Conservation (phyloP, 2,329 filamentous ascomycete species). For the Phaeosphaeria sp. region DNA sequence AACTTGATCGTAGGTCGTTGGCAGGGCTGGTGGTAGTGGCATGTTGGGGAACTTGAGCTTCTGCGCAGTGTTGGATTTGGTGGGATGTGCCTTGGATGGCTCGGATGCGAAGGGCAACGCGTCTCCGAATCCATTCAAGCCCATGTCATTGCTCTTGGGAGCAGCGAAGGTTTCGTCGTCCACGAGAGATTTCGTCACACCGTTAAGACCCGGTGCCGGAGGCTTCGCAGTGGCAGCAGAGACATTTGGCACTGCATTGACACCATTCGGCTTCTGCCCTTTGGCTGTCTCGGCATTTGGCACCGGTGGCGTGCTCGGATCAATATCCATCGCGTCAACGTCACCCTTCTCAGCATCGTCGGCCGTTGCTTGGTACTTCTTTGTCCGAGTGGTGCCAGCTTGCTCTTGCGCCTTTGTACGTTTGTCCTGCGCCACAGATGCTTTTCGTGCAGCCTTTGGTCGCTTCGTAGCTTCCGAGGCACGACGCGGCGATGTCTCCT, state of each 20-base stretch:
- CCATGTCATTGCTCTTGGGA: slow-evolving; percentile 57
- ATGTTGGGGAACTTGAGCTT: slow-evolving; percentile 59
- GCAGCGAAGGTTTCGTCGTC: slow-evolving; percentile 58
- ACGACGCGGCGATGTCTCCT: slow-evolving; percentile 40
- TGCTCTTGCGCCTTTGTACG: slow-evolving; percentile 38
- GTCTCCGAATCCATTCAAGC: slow-evolving; percentile 60
- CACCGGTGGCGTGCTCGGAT: slow-evolving; percentile 42
- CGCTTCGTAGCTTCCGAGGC: slow-evolving; percentile 35
- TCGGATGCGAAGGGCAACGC: slow-evolving; percentile 67
- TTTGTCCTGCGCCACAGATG: slow-evolving; percentile 40
- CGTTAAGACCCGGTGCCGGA: slow-evolving; percentile 41
- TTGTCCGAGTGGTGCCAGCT: slow-evolving; percentile 31
- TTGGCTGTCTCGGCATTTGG: slow-evolving; percentile 15
- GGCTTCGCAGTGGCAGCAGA: slow-evolving; percentile 19
- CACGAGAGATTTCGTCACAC: slow-evolving; percentile 57
- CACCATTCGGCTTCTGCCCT: slow-evolving; percentile 7
- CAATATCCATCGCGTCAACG: slow-evolving; percentile 58
- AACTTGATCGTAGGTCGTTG: slow-evolving; percentile 52
- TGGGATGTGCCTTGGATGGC: slow-evolving; percentile 53
- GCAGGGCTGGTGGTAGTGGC: slow-evolving; percentile 58
- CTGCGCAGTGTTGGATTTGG: slow-evolving; percentile 47
- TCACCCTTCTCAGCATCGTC: slow-evolving; percentile 34
- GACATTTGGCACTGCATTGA: slow-evolving; percentile 21
- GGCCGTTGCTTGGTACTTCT: slow-evolving; percentile 40
- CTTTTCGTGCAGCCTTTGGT: slow-evolving; percentile 37